Conservation (phyloP, 345 rosid genomes). For the Citropsis articulata region DNA sequence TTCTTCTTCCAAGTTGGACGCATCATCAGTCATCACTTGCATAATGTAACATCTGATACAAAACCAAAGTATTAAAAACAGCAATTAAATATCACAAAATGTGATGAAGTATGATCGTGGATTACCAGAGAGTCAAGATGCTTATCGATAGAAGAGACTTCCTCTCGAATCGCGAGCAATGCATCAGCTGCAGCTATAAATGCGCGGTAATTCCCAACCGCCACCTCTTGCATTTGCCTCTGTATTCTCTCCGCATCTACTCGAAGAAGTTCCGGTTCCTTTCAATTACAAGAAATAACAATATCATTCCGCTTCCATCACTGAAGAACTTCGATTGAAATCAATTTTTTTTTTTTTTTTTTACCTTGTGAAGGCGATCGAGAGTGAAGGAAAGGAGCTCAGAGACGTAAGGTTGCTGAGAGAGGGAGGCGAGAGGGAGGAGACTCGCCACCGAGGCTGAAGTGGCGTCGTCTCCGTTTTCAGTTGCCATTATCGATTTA, state of each 20-base stretch:
- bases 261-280: slow-evolving; percentile 96
- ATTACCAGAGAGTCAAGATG: slow-evolving; percentile 86
- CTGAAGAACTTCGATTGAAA: background rate
- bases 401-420: slow-evolving; percentile 92
- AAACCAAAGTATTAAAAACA: background rate
- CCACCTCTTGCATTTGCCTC: slow-evolving; percentile 98
- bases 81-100: background rate
- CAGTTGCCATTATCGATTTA: slow-evolving; percentile 42
- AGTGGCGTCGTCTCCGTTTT: slow-evolving; percentile 31
- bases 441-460: slow-evolving; percentile 38
- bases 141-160: slow-evolving; percentile 82
- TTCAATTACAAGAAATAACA: slow-evolving; percentile 10
- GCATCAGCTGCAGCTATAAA: slow-evolving; percentile 95
- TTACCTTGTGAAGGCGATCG: slow-evolving; percentile 95
- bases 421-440: slow-evolving; percentile 74
- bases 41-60: background rate
- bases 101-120: background rate
- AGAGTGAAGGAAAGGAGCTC: slow-evolving; percentile 99
- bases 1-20: background rate
- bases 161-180: slow-evolving; percentile 73
- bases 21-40: background rate
- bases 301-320: slow-evolving; percentile 1
- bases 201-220: slow-evolving; percentile 90
- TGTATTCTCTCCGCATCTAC: slow-evolving; percentile 94
- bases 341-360: too few relatives aligned